Conservation (phyloP, 306 rosid species). For the Quercus agrifolia region DNA sequence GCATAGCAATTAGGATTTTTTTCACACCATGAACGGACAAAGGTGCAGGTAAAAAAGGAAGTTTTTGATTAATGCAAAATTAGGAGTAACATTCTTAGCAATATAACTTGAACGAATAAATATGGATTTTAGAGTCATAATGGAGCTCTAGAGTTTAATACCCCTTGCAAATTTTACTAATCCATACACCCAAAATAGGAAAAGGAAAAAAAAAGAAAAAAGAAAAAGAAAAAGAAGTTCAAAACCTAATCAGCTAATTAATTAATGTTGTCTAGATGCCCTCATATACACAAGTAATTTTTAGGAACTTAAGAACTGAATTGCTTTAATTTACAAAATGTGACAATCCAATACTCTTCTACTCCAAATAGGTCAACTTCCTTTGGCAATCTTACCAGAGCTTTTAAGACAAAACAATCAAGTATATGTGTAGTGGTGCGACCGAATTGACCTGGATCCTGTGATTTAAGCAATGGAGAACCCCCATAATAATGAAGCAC, state of each 20-base stretch:
- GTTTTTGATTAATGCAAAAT: background rate
- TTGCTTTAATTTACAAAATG: slow-evolving; percentile 35
- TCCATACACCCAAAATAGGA: background rate
- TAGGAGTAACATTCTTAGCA: background rate
- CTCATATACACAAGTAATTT: slow-evolving; percentile 30
- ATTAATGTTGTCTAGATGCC: slow-evolving; percentile 18
- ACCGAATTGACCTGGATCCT: background rate
- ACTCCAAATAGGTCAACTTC: slow-evolving; percentile 3
- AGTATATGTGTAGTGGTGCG: background rate
- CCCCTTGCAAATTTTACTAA: background rate
- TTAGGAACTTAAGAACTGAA: slow-evolving; percentile 6
- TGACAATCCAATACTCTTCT: slow-evolving; percentile 14
- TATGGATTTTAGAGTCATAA: background rate
- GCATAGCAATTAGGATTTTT: no score
- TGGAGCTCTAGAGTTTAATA: background rate
- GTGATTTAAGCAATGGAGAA: background rate
- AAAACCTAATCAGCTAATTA: slow-evolving; percentile 10
- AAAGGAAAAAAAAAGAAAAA: background rate
- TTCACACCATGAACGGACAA: background rate
- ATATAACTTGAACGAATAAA: background rate
- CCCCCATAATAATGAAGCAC: slow-evolving; percentile 1
- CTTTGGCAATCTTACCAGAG: background rate
- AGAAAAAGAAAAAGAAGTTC: background rate
- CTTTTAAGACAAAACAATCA: slow-evolving; percentile 7
- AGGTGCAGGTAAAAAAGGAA: background rate